Evolutionary conservation across 78 protist genomes (phyloP), one percentile per base, ranked within the genome.

Genomic region (Neovahlkampfia damariscottae): DNA sequence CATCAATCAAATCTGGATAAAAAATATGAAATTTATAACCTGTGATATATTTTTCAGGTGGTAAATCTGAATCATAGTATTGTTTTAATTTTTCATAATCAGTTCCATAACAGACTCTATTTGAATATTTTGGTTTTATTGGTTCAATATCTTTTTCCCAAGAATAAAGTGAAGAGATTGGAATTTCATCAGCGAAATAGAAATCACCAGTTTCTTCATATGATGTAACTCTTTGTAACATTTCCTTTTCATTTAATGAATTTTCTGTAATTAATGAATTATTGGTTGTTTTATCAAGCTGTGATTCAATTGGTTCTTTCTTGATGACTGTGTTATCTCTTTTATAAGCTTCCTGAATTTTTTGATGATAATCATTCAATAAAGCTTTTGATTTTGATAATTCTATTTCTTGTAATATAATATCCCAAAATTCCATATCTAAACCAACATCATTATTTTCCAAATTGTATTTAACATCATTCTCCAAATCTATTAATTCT

Each of bases 1-100:
- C 76, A 77, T 94, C 96, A 40, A 93, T 83, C 32, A 97, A 91
- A 39, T 95, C 98, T 0, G 97, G 98, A 82, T 93, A 96, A 83
- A 96, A 95, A 35, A 96, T 89, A 84, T 91, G 93, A 87, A 96
- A 96, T 84, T 94, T 94, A 92, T 96, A 96, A 38, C 99, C 99
- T 76, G 83, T 88, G n/a, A 97, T 96, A 31, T 87, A 79, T 73
- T 95, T 95, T 30, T 98, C 99, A 58, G 99, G 99, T 4, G 99
- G 99, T 72, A 95, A 96, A 77, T 96, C 98, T 66, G 41, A 38
- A 82, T 93, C 97, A 86, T 93, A 98, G 77, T 98, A 98, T 36
- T 93, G 90, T 50, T 72, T 82, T 86, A 94, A 95, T 79, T 70
- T 80, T 78, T 89, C 93, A 98, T 98, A 96, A 10, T 90, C 93